Base-by-base conservation (phyloP, 2,329 filamentous ascomycete species). In the Pseudogymnoascus sp. region DNA sequence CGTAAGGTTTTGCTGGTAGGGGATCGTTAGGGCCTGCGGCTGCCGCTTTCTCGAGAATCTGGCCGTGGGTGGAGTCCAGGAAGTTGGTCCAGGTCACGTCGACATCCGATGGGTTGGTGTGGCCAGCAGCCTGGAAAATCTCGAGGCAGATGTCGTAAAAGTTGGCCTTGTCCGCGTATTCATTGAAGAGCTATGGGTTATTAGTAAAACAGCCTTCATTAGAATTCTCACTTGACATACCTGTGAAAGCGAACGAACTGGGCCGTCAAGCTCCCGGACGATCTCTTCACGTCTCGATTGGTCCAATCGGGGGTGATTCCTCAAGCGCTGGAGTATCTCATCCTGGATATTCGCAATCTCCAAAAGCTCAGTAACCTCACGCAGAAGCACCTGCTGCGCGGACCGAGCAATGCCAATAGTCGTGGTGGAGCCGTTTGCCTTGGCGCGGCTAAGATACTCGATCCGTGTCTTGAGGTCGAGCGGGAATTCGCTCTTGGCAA, bases 281-380 rank as follows among this genome's bases (percentile, higher is more conserved):
- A 96, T 85, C 63, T 88, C 83, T 0, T 78, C 76, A 70, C 84
- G 85, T 47, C 85, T 84, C 59, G 88, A 84, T 0, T 80, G 76
- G 11, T 81, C 77, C 38, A 97, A 82, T 47, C 95, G 85, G 1
- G 79, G 73, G 67, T 99, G 95, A 8, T 82, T 82, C 72, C 82
- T 85, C 61, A 99, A 78, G 53, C 91, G 84, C 72, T 92, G 88
- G 24, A 97, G 76, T 44, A 97, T 77, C 70, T 99, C 95, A 72
- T 96, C 91, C 74, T 99, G 95, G 62, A 99, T 95, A 71, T 95
- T 93, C 13, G 93, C 93, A 60, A 97, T 86, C 70, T 99, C 95
- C 8, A 99, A 85, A 50, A 96, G 81, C 68, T 95, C 92, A 2
- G 87, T 87, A 24, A 97, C 89, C 66, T 91, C 87, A 70, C 96